phyloP scores from a whole-genome alignment of 2,329 filamentous ascomycete genomes.

The Aspergillus sp. region DNA sequence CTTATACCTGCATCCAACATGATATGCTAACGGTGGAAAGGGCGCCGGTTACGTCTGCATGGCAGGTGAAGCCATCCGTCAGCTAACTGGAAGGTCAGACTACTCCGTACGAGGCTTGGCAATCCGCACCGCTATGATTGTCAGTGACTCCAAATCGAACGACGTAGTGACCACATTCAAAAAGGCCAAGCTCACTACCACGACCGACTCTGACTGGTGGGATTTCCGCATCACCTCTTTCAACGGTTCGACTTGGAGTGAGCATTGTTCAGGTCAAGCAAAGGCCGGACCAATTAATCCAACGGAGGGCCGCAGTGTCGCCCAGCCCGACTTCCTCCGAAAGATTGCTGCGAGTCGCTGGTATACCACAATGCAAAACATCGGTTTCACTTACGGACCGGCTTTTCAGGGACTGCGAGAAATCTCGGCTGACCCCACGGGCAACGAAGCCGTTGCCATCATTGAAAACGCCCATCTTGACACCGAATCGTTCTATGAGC shows the following conservation, averaged over 20 bases:
- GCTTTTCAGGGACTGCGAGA: constrained; percentile 6
- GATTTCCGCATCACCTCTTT: constrained; percentile 10
- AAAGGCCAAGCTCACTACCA: neutral
- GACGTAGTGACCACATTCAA: constrained; percentile 8
- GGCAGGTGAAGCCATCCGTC: constrained; percentile 4
- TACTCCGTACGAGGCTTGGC: neutral
- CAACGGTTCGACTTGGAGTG: constrained; percentile 5
- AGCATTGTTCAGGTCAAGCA: constrained; percentile 7
- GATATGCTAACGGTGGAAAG: neutral
- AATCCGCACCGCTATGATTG: neutral
- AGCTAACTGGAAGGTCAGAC: neutral
- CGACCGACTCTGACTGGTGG: constrained; percentile 5
- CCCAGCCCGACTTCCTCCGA: neutral
- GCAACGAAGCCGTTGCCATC: neutral
- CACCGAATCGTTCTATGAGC: neutral
- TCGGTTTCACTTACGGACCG: constrained; percentile 7
- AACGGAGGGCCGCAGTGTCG: neutral
- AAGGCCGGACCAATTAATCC: neutral
- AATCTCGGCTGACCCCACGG: constrained; percentile 7
- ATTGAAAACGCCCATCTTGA: neutral
- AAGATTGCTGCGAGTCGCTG: neutral
- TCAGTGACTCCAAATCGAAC: neutral
- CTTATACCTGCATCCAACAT: neutral
- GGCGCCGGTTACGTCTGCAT: constrained; percentile 5
- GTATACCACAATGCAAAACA: constrained; percentile 2